Percentiles rank a stretch among this genome's conserved stretches.
phyloP scores from a whole-genome alignment of 1,284 basidiomycete genomes.

The Cryptococcus sp. region DNA sequence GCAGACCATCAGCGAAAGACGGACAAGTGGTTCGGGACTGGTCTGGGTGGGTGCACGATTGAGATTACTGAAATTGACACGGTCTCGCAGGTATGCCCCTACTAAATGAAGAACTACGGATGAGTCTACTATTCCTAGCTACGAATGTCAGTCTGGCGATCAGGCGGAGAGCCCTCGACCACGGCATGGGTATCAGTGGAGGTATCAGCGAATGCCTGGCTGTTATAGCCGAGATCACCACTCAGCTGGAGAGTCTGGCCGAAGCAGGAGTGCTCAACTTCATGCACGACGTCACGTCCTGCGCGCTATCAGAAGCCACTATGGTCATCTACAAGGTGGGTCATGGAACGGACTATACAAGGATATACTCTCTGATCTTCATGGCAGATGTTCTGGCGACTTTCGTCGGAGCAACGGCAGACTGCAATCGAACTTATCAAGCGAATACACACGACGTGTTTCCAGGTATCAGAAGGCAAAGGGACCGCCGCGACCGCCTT shows the following conservation, averaged over 20 bases:
- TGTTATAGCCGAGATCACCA: conserved; percentile 14
- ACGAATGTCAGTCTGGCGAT: not conserved
- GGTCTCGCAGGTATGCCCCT: no score
- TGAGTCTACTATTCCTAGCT: not conserved
- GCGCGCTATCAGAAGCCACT: conserved; percentile 17
- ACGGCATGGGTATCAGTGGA: not conserved
- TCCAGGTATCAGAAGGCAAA: conserved; percentile 20
- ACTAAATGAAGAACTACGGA: not conserved
- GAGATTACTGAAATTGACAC: not conserved
- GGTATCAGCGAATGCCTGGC: conserved; percentile 13
- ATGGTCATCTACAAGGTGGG: conserved; percentile 20
- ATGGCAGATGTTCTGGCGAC: conserved; percentile 16
- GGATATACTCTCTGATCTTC: not conserved
- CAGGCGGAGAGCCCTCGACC: not conserved
- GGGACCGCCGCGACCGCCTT: conserved; percentile 22
- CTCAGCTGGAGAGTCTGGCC: conserved; percentile 22
- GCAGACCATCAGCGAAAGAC: not conserved
- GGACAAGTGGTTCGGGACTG: not conserved
- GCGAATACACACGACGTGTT: conserved; percentile 21
- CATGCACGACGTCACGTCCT: conserved; percentile 27
- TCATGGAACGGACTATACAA: not conserved
- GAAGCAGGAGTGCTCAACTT: conserved; percentile 22
- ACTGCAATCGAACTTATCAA: conserved; percentile 22
- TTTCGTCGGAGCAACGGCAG: conserved; percentile 14
- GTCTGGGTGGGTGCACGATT: not conserved